These are phyloP conservation scores for Phaeophleospora eucalypticola DNA, from an alignment of 2,329 filamentous ascomycete genomes.

Conservation along the genomic window DNA sequence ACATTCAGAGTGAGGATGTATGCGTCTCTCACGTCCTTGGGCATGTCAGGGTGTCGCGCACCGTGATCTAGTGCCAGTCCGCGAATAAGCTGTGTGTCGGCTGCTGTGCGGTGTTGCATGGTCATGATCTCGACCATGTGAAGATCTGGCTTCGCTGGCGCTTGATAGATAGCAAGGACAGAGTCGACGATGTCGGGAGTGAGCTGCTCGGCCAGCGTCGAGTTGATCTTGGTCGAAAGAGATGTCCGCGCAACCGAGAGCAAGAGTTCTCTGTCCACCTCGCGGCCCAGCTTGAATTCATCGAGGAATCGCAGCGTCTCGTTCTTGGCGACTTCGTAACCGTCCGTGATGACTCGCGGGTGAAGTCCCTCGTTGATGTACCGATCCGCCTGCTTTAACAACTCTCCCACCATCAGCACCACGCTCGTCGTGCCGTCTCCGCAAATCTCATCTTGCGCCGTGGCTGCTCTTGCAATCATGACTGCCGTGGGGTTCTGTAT, in stretches of 20 bases:
- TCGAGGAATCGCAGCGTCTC: slow-evolving; percentile 95
- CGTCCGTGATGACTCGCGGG: slow-evolving; percentile 92
- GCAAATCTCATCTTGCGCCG: slow-evolving; percentile 96
- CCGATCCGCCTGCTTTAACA: slow-evolving; percentile 94
- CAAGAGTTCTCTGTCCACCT: slow-evolving; percentile 90
- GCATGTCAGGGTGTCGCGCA: slow-evolving; percentile 96
- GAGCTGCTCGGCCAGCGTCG: slow-evolving; percentile 79
- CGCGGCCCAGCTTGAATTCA: slow-evolving; percentile 79
- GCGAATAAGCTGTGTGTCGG: slow-evolving; percentile 92
- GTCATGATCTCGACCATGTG: slow-evolving; percentile 99
- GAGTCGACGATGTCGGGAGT: slow-evolving; percentile 95
- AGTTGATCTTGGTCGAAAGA: slow-evolving; percentile 90
- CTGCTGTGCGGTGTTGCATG: slow-evolving; percentile 96
- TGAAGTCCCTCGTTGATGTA: slow-evolving; percentile 97
- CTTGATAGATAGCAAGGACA: slow-evolving; percentile 87
- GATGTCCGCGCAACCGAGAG: slow-evolving; percentile 91
- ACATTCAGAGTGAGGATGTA: slow-evolving; percentile 94
- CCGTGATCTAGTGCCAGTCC: slow-evolving; percentile 93
- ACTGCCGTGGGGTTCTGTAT: slow-evolving; percentile 97
- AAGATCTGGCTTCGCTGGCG: slow-evolving; percentile 86
- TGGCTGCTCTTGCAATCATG: slow-evolving; percentile 76
- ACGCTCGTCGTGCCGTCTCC: slow-evolving; percentile 97
- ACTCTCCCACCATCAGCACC: slow-evolving; percentile 89
- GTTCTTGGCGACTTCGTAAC: slow-evolving; percentile 92
- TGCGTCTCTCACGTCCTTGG: slow-evolving; percentile 91